These are phyloP conservation scores for Orbilia ellipsospora DNA, from an alignment of 2,329 filamentous ascomycete genomes.

Conservation along the genomic window DNA sequence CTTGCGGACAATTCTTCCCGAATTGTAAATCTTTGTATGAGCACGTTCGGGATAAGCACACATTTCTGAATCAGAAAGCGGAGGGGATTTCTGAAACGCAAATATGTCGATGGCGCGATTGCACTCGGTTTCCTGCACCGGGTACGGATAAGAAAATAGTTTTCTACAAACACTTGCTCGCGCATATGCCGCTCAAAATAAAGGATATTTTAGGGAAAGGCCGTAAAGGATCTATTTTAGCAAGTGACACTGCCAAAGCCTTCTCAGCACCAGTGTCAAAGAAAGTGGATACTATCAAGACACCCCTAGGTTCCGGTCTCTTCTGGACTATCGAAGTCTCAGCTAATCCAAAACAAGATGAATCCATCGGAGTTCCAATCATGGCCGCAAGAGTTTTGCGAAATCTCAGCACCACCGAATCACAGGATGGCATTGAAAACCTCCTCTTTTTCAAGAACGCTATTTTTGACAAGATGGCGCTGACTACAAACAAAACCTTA, in stretches of 20 bases:
- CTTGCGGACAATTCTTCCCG: slow-evolving; percentile 65
- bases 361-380: slow-evolving; percentile 13
- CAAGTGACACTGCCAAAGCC: slow-evolving; percentile 1
- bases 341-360: background rate
- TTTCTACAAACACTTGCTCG: slow-evolving; percentile 35
- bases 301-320: background rate
- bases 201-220: slow-evolving; percentile 18
- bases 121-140: slow-evolving; percentile 9
- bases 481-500: slow-evolving; percentile 17
- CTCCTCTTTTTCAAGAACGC: slow-evolving; percentile 2
- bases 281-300: slow-evolving; percentile 11
- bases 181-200: slow-evolving; percentile 38
- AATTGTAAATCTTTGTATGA: background rate
- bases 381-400: slow-evolving; percentile 38
- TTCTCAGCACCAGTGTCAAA: background rate
- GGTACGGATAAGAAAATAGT: slow-evolving; percentile 17
- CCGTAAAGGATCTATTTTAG: slow-evolving; percentile 15
- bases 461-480: slow-evolving; percentile 17
- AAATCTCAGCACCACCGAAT: slow-evolving; percentile 30
- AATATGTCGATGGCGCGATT: slow-evolving; percentile 13
- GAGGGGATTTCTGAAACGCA: slow-evolving; percentile 2
- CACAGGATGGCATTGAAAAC: background rate
- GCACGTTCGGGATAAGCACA: slow-evolving; percentile 38
- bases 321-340: slow-evolving; percentile 33
- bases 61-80: slow-evolving; percentile 10